Evolutionary conservation across 176 grass and related monocot species (phyloP), one percentile per base, ranked within the genome.

Genomic region (Avena atlantica): DNA sequence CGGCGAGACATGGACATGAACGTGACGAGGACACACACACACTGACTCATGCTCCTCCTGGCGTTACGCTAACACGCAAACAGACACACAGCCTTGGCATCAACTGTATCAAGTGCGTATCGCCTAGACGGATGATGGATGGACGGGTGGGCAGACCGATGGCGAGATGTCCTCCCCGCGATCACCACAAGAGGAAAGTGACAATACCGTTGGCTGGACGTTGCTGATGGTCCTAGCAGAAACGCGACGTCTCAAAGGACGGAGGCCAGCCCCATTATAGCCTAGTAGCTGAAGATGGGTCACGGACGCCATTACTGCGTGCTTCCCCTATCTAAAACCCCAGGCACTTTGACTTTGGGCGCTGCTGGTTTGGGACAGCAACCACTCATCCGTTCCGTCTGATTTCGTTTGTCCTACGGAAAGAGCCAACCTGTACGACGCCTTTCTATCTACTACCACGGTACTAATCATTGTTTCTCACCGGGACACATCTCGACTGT

Each of bases 351-450:
- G 65, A 71, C 77, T 34, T 31, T 2, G 13, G 13, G 9, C 31
- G 12, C 62, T 19, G 2, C 17, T 23, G 25, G 31, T 53, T 73
- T 3, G 37, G 25, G 73, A 74, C 25, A 67, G 51, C 53, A 34
- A 86, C 76, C 53, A 1, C 74, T 14, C 37, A 74, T 31, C 82
- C 70, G 40, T 60, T 42, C 21, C 31, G 8, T 37, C 29, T 37
- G 6, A 52, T 70, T 8, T 53, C 64, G 16, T 37, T 53, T 52
- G 19, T 24, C 76, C 20, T 9, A 60, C 13, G 72, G 47, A 27
- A 75, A 51, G 12, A 27, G 15, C 8, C 66, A 70, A 40, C 56
- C 34, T 60, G 56, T 79, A 79, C 77, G 36, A 79, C 76, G 56
- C 53, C 56, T 23, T 34, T 6, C 40, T 42, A 44, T 24, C 36